Conservation (phyloP, 75 land plant genomes). For the Picea glauca region DNA sequence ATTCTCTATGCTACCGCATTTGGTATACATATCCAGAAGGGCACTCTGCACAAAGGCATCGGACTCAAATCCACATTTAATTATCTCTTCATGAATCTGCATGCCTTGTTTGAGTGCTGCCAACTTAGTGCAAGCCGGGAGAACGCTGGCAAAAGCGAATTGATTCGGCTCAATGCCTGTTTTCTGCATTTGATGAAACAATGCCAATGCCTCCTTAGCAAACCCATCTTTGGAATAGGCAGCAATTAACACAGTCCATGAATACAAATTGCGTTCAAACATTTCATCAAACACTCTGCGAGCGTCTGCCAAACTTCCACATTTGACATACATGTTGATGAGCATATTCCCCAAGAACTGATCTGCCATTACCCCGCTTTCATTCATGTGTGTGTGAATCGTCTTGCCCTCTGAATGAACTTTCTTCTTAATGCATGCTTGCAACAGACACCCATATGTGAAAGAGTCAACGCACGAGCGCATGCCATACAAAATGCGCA, state of each 20-base stretch:
- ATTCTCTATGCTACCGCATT: constrained; percentile 13
- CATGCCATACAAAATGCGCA: neutral
- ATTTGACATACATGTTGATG: constrained; percentile 25
- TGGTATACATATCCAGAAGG: constrained; percentile 12
- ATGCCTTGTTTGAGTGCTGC: constrained; percentile 16
- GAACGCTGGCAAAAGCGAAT: constrained; percentile 41
- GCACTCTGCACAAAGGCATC: constrained; percentile 12
- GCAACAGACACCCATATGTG: neutral
- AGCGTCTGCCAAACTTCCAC: constrained; percentile 27
- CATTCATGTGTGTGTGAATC: neutral
- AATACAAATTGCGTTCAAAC: constrained; percentile 26
- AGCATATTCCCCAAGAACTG: constrained; percentile 31
- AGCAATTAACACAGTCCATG: constrained; percentile 44
- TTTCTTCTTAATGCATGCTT: neutral
- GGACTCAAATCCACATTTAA: neutral
- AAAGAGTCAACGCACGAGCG: neutral
- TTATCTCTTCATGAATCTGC: constrained; percentile 22
- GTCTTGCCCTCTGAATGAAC: neutral
- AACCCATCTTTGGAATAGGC: constrained; percentile 26
- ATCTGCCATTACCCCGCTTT: constrained; percentile 16
- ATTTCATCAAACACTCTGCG: constrained; percentile 45
- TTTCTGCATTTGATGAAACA: constrained; percentile 27
- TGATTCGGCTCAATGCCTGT: constrained; percentile 20
- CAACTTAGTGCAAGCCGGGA: constrained; percentile 40
- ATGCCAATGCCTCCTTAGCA: constrained; percentile 23